These are phyloP conservation scores for Curvularia hawaiiensis DNA, from an alignment of 2,329 filamentous ascomycete genomes.

Conservation along the genomic window DNA sequence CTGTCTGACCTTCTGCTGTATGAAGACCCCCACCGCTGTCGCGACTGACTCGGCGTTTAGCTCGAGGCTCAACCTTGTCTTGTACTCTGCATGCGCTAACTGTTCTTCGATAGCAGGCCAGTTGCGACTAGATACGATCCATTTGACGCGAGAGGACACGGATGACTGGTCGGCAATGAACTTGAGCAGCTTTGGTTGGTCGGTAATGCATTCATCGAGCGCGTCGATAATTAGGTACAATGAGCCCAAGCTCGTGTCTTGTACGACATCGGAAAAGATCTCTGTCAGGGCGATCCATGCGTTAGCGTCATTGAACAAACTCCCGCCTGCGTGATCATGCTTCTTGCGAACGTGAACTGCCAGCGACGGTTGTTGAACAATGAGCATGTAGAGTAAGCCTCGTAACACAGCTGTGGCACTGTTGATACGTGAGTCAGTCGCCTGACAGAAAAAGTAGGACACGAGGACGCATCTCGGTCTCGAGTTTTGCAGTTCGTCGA, in stretches of 20 bases:
- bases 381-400: conserved; percentile 51
- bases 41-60: conserved; percentile 45
- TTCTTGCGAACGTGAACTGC: conserved; percentile 20
- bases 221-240: conserved; percentile 20
- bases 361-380: conserved; percentile 43
- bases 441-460: conserved; percentile 44
- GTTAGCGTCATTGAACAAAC: conserved; percentile 41
- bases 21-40: conserved; percentile 46
- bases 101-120: conserved; percentile 40
- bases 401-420: conserved; percentile 49
- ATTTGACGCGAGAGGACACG: conserved; percentile 16
- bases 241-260: conserved; percentile 30
- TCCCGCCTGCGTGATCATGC: conserved; percentile 29
- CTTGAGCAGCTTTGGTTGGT: not conserved
- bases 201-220: conserved; percentile 18
- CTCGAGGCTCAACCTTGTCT: conserved; percentile 40
- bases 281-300: conserved; percentile 20
- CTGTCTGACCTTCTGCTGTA: conserved; percentile 40
- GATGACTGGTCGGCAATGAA: conserved; percentile 8
- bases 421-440: conserved; percentile 48
- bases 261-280: conserved; percentile 50
- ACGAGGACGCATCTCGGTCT: not conserved
- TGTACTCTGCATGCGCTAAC: conserved; percentile 28
- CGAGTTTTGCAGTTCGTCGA: not conserved
- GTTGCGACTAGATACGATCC: conserved; percentile 26